phyloP scores from a whole-genome alignment of 768 basidiomycete species.

The Rhodotorula taiwanensis region DNA sequence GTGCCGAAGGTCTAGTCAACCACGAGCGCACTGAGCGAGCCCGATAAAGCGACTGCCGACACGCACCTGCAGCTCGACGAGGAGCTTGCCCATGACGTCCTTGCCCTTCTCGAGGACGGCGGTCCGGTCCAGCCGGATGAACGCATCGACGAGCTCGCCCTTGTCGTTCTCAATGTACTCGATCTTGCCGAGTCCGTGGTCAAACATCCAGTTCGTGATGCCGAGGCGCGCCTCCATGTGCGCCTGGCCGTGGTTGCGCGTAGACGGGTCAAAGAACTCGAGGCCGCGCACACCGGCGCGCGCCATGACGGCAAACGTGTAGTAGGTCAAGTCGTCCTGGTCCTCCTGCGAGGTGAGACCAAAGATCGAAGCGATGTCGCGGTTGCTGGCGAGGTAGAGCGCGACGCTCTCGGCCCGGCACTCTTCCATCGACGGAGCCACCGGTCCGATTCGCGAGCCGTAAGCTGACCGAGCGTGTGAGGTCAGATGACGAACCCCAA shows the following conservation, averaged over 20 bases:
- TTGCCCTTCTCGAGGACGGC: slow-evolving; percentile 61
- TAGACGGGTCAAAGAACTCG: slow-evolving; percentile 74
- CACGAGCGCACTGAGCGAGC: not conserved
- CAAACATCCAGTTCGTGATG: slow-evolving; percentile 71
- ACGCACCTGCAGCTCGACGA: slow-evolving; percentile 71
- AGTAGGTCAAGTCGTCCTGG: slow-evolving; percentile 67
- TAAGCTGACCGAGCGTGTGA: slow-evolving; percentile 41
- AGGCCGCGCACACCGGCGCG: slow-evolving; percentile 56
- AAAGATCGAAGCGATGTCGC: slow-evolving; percentile 72
- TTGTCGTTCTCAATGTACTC: slow-evolving; percentile 59
- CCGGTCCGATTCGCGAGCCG: too few relatives aligned
- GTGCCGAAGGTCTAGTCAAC: not conserved
- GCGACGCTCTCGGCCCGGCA: slow-evolving; percentile 86
- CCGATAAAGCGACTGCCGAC: not conserved
- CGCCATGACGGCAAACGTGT: slow-evolving; percentile 64
- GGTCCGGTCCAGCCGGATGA: slow-evolving; percentile 66
- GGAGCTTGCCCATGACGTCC: slow-evolving; percentile 62
- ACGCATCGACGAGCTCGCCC: slow-evolving; percentile 61
- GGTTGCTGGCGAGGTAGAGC: slow-evolving; percentile 68
- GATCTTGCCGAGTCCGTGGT: slow-evolving; percentile 60
- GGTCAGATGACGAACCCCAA: not conserved
- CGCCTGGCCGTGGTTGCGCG: slow-evolving; percentile 73
- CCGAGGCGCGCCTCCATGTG: slow-evolving; percentile 77
- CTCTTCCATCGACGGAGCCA: slow-evolving; percentile 57
- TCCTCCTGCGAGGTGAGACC: slow-evolving; percentile 60